These are phyloP conservation scores for Triangularia setosa DNA, from an alignment of 2,329 filamentous ascomycete species.

Conservation along the genomic window DNA sequence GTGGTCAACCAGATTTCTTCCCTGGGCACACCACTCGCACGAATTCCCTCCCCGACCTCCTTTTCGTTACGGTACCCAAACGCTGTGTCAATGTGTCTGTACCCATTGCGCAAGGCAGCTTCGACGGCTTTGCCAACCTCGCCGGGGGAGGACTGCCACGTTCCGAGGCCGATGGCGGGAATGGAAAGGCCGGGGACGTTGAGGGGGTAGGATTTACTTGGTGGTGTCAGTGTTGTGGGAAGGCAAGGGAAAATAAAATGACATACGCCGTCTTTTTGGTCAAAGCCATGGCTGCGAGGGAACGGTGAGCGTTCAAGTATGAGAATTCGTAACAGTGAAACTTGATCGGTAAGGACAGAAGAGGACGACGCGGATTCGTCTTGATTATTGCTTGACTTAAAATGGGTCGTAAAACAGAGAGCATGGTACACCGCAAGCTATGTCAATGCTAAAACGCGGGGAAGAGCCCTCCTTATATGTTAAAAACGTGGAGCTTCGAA, in stretches of 20 bases:
- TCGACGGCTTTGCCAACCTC: slow-evolving; percentile 70
- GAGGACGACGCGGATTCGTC: neutral
- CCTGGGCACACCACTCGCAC: slow-evolving; percentile 60
- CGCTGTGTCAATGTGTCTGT: slow-evolving; percentile 74
- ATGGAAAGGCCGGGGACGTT: slow-evolving; percentile 73
- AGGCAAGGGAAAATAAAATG: too few species aligned
- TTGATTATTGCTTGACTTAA: neutral
- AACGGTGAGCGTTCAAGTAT: slow-evolving; percentile 24
- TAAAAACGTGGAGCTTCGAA: neutral
- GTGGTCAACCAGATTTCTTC: slow-evolving; percentile 69
- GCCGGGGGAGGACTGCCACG: slow-evolving; percentile 70
- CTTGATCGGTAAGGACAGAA: neutral
- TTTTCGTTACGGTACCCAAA: slow-evolving; percentile 74
- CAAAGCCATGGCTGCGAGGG: slow-evolving; percentile 16
- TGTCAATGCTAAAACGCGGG: neutral
- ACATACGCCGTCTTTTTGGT: too few species aligned
- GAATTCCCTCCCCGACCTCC: slow-evolving; percentile 64
- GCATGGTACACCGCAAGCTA: neutral
- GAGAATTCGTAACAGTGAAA: too few species aligned
- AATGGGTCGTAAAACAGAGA: neutral
- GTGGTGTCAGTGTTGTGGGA: too few species aligned
- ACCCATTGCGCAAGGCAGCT: slow-evolving; percentile 62
- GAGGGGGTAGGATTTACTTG: slow-evolving; percentile 55
- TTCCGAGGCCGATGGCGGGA: slow-evolving; percentile 71
- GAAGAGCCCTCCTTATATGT: neutral